Conservation (phyloP, 2,329 filamentous ascomycete genomes). For the Arthrobotrys iridis region DNA sequence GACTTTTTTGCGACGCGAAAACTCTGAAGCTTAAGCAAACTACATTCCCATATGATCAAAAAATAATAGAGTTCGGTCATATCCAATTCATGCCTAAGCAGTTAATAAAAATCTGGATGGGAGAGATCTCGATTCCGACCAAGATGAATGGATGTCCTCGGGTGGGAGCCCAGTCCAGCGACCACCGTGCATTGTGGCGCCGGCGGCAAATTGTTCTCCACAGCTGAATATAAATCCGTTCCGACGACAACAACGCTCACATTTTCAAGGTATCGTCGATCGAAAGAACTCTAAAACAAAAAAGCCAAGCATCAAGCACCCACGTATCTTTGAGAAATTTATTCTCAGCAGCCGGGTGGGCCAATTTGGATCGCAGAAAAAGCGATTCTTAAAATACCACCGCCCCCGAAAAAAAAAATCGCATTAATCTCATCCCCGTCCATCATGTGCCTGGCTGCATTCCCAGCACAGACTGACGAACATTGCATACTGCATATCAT, state of each 20-base stretch:
- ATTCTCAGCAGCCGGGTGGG: neutral
- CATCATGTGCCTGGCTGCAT: conserved; percentile 35
- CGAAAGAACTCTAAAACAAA: too few relatives aligned
- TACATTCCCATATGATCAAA: neutral
- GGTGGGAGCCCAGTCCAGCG: conserved; percentile 5
- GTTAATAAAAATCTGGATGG: neutral
- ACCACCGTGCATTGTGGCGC: conserved; percentile 32
- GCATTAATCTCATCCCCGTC: conserved; percentile 16
- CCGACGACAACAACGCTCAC: neutral
- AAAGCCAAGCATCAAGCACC: too few relatives aligned
- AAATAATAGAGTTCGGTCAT: neutral
- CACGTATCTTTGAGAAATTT: neutral
- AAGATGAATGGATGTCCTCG: conserved; percentile 13
- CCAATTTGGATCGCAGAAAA: neutral
- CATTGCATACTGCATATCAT: conserved; percentile 53
- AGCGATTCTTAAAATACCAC: neutral
- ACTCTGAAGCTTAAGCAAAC: conserved; percentile 19
- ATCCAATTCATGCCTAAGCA: neutral
- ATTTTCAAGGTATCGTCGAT: too few relatives aligned
- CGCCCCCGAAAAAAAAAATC: neutral
- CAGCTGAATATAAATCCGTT: conserved; percentile 18
- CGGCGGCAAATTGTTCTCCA: conserved; percentile 24
- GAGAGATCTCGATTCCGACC: conserved; percentile 7
- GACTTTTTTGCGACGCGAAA: neutral
- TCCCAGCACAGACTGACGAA: conserved; percentile 35